A percentile compares a stretch with the other conserved stretches of the same genome.
Evolutionary conservation across 768 basidiomycete species (phyloP).

Genomic region (Pleurotus salmoneostramineus): DNA sequence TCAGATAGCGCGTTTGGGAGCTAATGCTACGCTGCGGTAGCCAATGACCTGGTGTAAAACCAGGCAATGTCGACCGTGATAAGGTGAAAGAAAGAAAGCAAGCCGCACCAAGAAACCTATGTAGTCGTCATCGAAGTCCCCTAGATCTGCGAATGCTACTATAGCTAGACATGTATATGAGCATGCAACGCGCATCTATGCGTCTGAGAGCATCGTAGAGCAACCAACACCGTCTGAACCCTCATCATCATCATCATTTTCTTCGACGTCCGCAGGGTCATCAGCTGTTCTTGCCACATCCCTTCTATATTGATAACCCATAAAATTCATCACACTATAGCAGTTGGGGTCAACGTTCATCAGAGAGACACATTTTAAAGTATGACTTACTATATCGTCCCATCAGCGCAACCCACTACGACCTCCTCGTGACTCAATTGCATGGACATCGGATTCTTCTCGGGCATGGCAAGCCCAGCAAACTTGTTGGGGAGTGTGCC

Average conservation of each 20-base stretch:
- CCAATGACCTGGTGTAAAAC: too few species aligned
- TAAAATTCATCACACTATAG: slow-evolving; percentile 25
- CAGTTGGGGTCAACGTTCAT: slow-evolving; percentile 11
- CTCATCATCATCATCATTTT: not conserved
- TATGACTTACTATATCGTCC: slow-evolving; percentile 81
- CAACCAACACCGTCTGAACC: not conserved
- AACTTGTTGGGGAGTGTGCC: slow-evolving; percentile 68
- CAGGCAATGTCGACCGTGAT: too few species aligned
- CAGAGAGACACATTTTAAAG: not conserved
- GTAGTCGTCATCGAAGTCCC: too few species aligned
- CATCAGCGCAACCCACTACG: slow-evolving; percentile 88
- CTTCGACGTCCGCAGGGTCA: not conserved
- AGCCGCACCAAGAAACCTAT: too few species aligned
- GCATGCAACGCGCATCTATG: too few species aligned
- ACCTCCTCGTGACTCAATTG: slow-evolving; percentile 89
- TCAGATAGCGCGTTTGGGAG: too few species aligned
- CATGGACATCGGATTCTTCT: slow-evolving; percentile 95
- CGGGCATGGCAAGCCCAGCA: slow-evolving; percentile 76
- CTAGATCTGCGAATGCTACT: too few species aligned
- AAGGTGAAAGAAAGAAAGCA: too few species aligned
- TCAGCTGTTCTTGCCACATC: not conserved
- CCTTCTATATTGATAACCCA: slow-evolving; percentile 24
- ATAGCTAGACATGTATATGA: too few species aligned
- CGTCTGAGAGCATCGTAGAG: too few species aligned
- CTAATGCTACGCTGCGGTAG: too few species aligned